Percentiles rank a stretch among this genome's conserved stretches.
phyloP scores from a whole-genome alignment of 2,329 filamentous ascomycete genomes.

The Colletotrichum sp. region DNA sequence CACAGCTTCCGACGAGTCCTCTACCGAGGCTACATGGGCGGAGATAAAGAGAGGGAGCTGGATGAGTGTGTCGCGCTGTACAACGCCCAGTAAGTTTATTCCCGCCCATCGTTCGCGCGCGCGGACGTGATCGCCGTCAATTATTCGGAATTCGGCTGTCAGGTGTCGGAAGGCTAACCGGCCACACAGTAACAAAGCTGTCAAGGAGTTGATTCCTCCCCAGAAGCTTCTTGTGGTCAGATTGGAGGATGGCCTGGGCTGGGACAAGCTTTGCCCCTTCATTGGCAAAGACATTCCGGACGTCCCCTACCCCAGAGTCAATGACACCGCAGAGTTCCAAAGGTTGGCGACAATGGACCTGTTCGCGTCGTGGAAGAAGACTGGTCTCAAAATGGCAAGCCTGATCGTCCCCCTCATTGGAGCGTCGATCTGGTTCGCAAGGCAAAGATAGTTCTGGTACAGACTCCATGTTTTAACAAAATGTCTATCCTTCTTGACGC shows the following conservation, averaged over 20 bases:
- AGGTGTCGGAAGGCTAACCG: background rate
- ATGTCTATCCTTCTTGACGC: background rate
- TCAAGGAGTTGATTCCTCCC: slow-evolving; percentile 28
- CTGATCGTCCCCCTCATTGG: background rate
- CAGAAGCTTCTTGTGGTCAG: slow-evolving; percentile 32
- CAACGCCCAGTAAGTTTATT: background rate
- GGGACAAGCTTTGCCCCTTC: slow-evolving; percentile 39
- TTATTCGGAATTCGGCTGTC: background rate
- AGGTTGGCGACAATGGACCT: slow-evolving; percentile 18
- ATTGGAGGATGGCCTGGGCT: slow-evolving; percentile 38
- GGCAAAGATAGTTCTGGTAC: background rate
- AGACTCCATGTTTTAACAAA: background rate
- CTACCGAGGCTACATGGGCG: background rate
- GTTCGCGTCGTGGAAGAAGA: background rate
- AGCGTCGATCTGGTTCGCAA: background rate
- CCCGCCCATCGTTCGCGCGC: background rate
- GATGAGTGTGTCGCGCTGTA: slow-evolving; percentile 2
- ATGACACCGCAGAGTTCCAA: slow-evolving; percentile 31
- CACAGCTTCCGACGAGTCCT: background rate
- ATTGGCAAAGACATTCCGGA: slow-evolving; percentile 33
- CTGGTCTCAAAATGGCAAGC: background rate
- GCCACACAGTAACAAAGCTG: slow-evolving; percentile 25
- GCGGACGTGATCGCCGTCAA: background rate
- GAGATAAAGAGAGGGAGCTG: background rate
- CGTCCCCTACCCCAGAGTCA: slow-evolving; percentile 31